phyloP scores from a whole-genome alignment of 129 eudicot species.

The Solidago caesia region DNA sequence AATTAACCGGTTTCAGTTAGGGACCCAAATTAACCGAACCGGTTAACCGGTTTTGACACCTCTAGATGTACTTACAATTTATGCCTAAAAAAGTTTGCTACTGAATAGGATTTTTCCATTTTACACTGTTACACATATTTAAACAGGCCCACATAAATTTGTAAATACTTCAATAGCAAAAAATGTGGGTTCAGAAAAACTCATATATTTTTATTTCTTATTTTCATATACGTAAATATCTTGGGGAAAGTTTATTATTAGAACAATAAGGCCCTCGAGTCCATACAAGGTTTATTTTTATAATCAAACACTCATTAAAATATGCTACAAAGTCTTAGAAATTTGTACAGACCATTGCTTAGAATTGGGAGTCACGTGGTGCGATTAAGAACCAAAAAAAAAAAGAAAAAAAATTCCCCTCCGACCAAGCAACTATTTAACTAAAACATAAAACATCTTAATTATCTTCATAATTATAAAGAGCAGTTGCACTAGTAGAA shows the following conservation, averaged over 20 bases:
- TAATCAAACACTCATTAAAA: constrained; percentile 19
- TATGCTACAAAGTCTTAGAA: constrained; percentile 21
- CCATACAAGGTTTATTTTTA: constrained; percentile 24
- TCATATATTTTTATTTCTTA: too few relatives aligned
- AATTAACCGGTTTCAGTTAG: too few relatives aligned
- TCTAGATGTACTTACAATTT: too few relatives aligned
- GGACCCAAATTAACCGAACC: too few relatives aligned
- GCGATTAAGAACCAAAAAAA: constrained; percentile 49
- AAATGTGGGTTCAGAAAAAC: too few relatives aligned
- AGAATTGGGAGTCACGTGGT: constrained; percentile 95
- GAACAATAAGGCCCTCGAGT: constrained; percentile 43
- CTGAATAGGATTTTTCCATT: too few relatives aligned
- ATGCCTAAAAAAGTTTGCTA: too few relatives aligned
- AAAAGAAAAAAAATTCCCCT: constrained; percentile 42
- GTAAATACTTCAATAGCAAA: too few relatives aligned
- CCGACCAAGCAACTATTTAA: constrained; percentile 72
- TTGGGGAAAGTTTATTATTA: constrained; percentile 8
- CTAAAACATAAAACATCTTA: constrained; percentile 33
- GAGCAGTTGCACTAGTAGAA: constrained; percentile 26
- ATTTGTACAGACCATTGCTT: constrained; percentile 61
- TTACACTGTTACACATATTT: too few relatives aligned
- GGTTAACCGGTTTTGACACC: too few relatives aligned
- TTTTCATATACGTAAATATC: too few relatives aligned
- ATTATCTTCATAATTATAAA: constrained; percentile 14
- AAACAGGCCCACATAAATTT: too few relatives aligned